Conservation (phyloP, 2,329 filamentous ascomycete genomes). For the Xylaria sp. region DNA sequence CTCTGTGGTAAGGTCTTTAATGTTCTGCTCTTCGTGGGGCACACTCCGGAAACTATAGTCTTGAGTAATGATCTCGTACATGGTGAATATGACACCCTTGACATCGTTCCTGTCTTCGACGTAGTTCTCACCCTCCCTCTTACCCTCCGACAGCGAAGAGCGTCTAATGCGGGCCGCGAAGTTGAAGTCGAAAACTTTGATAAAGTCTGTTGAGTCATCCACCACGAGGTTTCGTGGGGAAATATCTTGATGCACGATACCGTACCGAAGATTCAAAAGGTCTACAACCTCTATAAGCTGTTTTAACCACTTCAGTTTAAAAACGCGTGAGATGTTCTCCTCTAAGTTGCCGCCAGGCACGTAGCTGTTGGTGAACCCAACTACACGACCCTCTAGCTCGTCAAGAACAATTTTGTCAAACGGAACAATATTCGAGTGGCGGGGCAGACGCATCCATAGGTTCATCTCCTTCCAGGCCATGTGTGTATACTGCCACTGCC, state of each 20-base stretch:
- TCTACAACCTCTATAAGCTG: slow-evolving; percentile 53
- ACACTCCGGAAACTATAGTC: slow-evolving; percentile 42
- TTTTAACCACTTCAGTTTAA: slow-evolving; percentile 51
- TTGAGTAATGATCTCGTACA: slow-evolving; percentile 52
- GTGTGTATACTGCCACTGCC: slow-evolving; percentile 38
- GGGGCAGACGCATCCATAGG: slow-evolving; percentile 50
- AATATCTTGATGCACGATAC: slow-evolving; percentile 54
- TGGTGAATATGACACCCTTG: slow-evolving; percentile 50
- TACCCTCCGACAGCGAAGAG: background rate
- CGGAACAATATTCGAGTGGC: slow-evolving; percentile 44
- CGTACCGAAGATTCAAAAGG: slow-evolving; percentile 52
- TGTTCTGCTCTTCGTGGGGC: slow-evolving; percentile 45
- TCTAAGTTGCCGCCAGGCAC: slow-evolving; percentile 51
- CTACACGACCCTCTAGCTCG: slow-evolving; percentile 45
- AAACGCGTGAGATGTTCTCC: slow-evolving; percentile 47
- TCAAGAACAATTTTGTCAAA: slow-evolving; percentile 46
- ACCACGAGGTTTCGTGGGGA: slow-evolving; percentile 53
- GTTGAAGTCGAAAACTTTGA: slow-evolving; percentile 54
- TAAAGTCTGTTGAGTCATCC: slow-evolving; percentile 47
- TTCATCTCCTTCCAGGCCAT: slow-evolving; percentile 42
- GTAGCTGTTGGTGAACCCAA: slow-evolving; percentile 53
- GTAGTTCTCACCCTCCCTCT: slow-evolving; percentile 23
- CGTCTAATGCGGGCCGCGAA: slow-evolving; percentile 41
- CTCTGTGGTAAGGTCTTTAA: slow-evolving; percentile 30
- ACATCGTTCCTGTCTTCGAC: slow-evolving; percentile 47